Conservation (phyloP, 2,329 filamentous ascomycete genomes). For the Aspergillus sp. region DNA sequence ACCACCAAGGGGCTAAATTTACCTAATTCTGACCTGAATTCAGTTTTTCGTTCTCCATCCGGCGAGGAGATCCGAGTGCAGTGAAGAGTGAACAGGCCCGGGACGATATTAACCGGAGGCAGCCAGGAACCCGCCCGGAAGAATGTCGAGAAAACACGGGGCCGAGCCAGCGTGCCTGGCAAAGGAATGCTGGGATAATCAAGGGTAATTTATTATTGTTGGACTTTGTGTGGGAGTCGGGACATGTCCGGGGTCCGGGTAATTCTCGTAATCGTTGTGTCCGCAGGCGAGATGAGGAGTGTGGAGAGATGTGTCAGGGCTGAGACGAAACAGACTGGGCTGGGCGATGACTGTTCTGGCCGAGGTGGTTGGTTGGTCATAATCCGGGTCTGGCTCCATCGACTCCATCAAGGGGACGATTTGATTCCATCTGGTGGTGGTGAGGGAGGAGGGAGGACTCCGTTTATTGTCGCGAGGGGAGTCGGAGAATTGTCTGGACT, state of each 20-base stretch:
- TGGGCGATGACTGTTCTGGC: conserved; percentile 6
- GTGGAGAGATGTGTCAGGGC: background rate
- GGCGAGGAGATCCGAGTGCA: background rate
- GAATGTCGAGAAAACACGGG: background rate
- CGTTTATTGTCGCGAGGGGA: too few relatives aligned
- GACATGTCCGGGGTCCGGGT: background rate
- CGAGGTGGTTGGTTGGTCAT: conserved; percentile 10
- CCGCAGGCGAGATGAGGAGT: background rate
- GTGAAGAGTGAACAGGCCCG: too few relatives aligned
- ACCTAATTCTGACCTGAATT: background rate
- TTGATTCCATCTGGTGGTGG: too few relatives aligned
- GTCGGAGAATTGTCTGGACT: background rate
- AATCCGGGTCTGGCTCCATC: background rate
- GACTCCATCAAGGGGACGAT: background rate
- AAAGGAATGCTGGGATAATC: too few relatives aligned
- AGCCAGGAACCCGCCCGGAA: too few relatives aligned
- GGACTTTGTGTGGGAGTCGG: too few relatives aligned
- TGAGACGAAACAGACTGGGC: conserved; percentile 8
- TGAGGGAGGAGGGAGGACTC: background rate
- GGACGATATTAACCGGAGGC: background rate
- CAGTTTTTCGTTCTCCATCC: background rate
- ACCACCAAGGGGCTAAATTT: background rate
- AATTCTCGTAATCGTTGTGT: background rate
- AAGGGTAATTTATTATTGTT: too few relatives aligned
- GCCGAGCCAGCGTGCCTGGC: background rate